Evolutionary conservation across 768 basidiomycete genomes (phyloP).

Genomic region (Mrakia frigida): DNA sequence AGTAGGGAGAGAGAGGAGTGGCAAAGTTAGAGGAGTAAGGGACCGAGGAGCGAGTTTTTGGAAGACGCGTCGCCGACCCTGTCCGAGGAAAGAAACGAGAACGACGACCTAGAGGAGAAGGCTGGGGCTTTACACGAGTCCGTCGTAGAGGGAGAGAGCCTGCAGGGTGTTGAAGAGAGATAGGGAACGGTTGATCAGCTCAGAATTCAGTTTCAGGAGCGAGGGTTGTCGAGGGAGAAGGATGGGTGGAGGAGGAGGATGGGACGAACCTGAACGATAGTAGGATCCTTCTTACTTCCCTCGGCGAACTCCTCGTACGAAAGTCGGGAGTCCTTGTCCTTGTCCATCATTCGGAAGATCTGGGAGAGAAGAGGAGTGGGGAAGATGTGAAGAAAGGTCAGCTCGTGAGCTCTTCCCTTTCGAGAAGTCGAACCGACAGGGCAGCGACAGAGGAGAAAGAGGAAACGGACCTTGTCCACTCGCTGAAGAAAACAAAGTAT

Average conservation of each 20-base stretch:
- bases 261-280: slow-evolving; percentile 79
- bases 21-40: neutral
- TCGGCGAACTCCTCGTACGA: slow-evolving; percentile 98
- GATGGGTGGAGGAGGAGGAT: neutral
- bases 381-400: neutral
- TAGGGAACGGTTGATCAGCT: no score
- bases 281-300: slow-evolving; percentile 97
- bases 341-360: slow-evolving; percentile 97
- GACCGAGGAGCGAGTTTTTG: neutral
- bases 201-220: no score
- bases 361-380: slow-evolving; percentile 41
- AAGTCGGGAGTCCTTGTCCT: slow-evolving; percentile 84
- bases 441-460: neutral
- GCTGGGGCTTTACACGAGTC: slow-evolving; percentile 60
- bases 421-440: neutral
- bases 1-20: neutral
- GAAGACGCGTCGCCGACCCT: neutral
- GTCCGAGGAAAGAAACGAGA: neutral
- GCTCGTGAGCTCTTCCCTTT: neutral
- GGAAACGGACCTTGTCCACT: slow-evolving; percentile 60
- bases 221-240: no score
- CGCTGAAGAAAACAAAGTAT: slow-evolving; percentile 56
- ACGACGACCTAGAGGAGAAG: neutral
- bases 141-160: slow-evolving; percentile 93
- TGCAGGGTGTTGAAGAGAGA: slow-evolving; percentile 41